Percentiles rank a stretch among this genome's conserved stretches.
Conservation (phyloP, 805 yeast genomes). For the Kockiozyma suomiensis region DNA sequence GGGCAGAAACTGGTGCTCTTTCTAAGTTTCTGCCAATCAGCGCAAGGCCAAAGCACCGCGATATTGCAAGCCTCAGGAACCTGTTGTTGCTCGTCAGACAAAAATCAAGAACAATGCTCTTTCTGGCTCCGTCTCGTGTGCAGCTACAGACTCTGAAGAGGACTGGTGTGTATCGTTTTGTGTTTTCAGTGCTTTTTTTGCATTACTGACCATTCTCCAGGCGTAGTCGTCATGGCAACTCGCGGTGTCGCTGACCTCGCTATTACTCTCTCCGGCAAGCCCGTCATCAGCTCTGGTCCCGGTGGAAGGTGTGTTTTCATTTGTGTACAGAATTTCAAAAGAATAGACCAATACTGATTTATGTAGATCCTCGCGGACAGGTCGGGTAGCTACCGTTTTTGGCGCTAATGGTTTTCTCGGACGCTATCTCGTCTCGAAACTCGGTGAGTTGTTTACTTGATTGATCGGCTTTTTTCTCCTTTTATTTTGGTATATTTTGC, state of each 20-base stretch:
- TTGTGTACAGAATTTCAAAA: not conserved
- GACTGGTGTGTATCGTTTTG: conserved; percentile 12
- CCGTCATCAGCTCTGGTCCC: conserved; percentile 66
- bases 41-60: not conserved
- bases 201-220: not conserved
- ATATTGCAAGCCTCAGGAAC: not conserved
- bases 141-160: conserved; percentile 10
- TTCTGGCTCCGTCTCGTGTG: conserved; percentile 20
- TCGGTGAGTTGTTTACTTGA: conserved; percentile 38
- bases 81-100: not conserved
- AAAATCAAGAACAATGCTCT: conserved; percentile 8
- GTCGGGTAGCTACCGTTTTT: conserved; percentile 85
- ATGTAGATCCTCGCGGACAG: conserved; percentile 68
- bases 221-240: not conserved
- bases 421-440: conserved; percentile 65
- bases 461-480: too few relatives aligned
- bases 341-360: not conserved
- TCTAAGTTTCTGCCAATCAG: conserved; percentile 10
- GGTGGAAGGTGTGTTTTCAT: conserved; percentile 55
- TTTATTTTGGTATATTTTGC: not conserved
- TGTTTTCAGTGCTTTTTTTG: not conserved
- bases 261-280: conserved; percentile 75
- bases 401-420: conserved; percentile 84
- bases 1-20: not conserved
- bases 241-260: conserved; percentile 45